Percentiles rank a stretch among this genome's conserved stretches.
Conservation (phyloP, 208 protist species). For the Acanthamoeba triangularis region DNA sequence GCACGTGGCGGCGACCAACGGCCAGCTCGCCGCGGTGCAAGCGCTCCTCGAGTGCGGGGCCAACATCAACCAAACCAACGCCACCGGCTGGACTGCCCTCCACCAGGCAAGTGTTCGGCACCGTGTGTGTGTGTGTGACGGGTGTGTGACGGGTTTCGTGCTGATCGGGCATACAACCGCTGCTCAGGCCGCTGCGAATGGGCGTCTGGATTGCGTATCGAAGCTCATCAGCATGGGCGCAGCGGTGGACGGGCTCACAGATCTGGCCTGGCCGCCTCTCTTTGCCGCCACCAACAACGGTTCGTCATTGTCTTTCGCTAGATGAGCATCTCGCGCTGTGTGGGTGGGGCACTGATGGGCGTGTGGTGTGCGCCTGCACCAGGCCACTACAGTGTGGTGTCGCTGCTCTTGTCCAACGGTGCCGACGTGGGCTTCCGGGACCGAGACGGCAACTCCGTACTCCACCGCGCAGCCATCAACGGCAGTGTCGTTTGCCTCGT, state of each 20-base stretch:
- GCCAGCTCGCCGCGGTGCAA: background rate
- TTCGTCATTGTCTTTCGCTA: background rate
- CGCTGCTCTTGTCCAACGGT: background rate
- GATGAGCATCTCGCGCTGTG: background rate
- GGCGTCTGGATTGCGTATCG: background rate
- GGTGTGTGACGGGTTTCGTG: no score
- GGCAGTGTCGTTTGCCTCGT: background rate
- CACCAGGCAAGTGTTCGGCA: background rate
- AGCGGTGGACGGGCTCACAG: background rate
- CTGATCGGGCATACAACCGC: background rate
- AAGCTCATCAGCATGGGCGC: background rate
- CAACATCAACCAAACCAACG: constrained; percentile 4
- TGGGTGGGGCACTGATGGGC: background rate
- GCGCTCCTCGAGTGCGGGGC: constrained; percentile 47
- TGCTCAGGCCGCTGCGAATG: constrained; percentile 12
- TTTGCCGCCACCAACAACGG: constrained; percentile 27
- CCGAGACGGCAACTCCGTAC: background rate
- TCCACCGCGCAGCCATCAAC: constrained; percentile 18
- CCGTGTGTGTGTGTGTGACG: background rate
- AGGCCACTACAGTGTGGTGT: background rate
- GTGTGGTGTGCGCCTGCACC: background rate
- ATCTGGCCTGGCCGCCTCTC: background rate
- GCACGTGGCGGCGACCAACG: constrained; percentile 46
- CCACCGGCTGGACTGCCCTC: constrained; percentile 39
- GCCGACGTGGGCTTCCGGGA: background rate